Base-by-base conservation (phyloP, 202 grass and related monocot genomes). In the Zizania palustris region DNA sequence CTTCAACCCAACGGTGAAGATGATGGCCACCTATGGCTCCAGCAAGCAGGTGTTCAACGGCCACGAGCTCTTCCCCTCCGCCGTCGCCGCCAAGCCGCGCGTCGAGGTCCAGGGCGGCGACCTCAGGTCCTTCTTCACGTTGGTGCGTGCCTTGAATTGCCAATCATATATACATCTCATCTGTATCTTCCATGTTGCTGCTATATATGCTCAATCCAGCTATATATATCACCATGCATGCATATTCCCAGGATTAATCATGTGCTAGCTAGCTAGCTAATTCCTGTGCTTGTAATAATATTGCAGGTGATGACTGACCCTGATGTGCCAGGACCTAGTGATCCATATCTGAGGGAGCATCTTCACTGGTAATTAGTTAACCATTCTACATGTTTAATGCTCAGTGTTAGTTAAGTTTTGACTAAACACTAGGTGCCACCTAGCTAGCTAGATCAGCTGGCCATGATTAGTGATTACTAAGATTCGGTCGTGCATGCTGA, bases 241-340 rank as follows among this genome's bases (percentile, higher is more conserved):
- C 2, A 5, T 1, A 55, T 33, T 28, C 28, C 28, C 28, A 28
- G 28, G 2, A 28, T 28, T 28, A 28, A 51, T n/a, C n/a, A 16
- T 37, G 20, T 80, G 56, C 73, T 63, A 22, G 73, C 19, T 63
- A 22, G 73, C 19, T 74, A 16, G 28, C 28, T 28, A 28, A 78
- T 34, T 74, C 36, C 7, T 83, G 44, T 64, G 37, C 55, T 75
- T 75, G 22, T 55, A n/a, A 8, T 55, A n/a, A n/a, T 54, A 54
- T 18, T 88, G 85, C 85, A 96, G 93, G 83, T 97, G n/a, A 91
- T 97, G 93, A 97, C 93, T 67, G 93, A 97, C 76, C 93, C 93
- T 15, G 93, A 97, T 63, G 93, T 93, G 65, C 93, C 93, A 36
- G 93, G 93, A 20, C 93, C 93, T 8, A 97, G 93, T 63, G 93